Evolutionary conservation across 768 basidiomycete genomes (phyloP).

Genomic region (Mycena chlorophos): DNA sequence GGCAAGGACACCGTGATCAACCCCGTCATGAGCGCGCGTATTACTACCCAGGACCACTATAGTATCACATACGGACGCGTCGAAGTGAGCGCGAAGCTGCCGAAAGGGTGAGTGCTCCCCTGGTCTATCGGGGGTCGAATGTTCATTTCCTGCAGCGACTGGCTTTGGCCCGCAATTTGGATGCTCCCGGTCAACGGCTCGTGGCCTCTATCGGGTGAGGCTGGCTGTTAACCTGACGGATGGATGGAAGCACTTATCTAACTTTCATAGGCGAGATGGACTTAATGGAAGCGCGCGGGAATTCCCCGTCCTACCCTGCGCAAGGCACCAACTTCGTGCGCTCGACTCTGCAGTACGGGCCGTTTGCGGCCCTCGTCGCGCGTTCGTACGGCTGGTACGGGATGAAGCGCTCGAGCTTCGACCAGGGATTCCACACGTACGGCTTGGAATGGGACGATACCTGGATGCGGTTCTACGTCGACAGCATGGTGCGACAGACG

Average conservation of each 20-base stretch:
- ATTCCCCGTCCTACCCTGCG: constrained; percentile 49
- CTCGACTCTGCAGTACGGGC: constrained; percentile 70
- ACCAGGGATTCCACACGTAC: constrained; percentile 68
- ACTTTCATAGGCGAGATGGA: constrained; percentile 29
- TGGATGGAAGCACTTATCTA: constrained; percentile 26
- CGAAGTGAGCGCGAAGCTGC: constrained; percentile 62
- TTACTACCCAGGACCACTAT: constrained; percentile 66
- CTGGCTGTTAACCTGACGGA: constrained; percentile 40
- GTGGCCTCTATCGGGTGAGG: constrained; percentile 60
- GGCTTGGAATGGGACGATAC: constrained; percentile 73
- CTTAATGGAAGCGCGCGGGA: constrained; percentile 64
- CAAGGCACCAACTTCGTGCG: constrained; percentile 63
- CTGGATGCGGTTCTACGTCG: constrained; percentile 77
- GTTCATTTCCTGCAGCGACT: constrained; percentile 42
- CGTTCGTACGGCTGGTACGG: constrained; percentile 68
- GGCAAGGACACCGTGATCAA: constrained; percentile 56
- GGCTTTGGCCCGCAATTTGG: constrained; percentile 79
- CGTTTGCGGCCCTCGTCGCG: constrained; percentile 40
- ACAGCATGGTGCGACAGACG: constrained; percentile 64
- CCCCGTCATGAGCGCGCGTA: constrained; percentile 74
- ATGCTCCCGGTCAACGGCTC: constrained; percentile 66
- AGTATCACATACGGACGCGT: constrained; percentile 60
- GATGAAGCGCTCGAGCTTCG: constrained; percentile 52
- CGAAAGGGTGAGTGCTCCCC: constrained; percentile 47
- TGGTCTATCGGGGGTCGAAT: constrained; percentile 44